Evolutionary conservation across 2,329 filamentous ascomycete genomes (phyloP), one percentile per base, ranked within the genome.

Genomic region (Microsporum ferrugineum): DNA sequence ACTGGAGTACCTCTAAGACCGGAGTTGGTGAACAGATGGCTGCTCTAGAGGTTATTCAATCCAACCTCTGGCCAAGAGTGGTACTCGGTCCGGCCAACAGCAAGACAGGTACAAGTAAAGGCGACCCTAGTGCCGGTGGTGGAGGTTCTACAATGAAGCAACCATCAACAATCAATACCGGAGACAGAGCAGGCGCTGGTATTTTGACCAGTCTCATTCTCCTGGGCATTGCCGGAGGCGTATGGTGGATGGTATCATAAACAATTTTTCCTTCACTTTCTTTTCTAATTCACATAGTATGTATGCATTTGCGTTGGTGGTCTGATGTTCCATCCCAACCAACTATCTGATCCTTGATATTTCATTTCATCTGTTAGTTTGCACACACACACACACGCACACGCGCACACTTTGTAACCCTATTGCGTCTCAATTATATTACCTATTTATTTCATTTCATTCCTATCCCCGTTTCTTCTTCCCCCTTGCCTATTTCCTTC

Each of bases 1-100:
- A 72, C 6, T 87, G 80, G 72, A 84, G 88, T 69, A 82, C 82
- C 29, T 77, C 76, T 1, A 38, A 47, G 31, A 79, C 77, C 5
- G 86, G 85, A 5, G 80, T 88, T 1, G 86, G 86, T 3, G 84
- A 88, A 70, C 85, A 88, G 72, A 88, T 89, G 86, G 79, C 82
- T 1, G 84, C 82, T 1, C 75, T 88, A 70, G 84, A 88, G 67
- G 78, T 87, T 7, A 80, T 87, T 5, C 78, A 88, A 53, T 80
- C 80, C 41, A 85, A 83, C 41, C 60, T 73, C 33, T 67, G 76
- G 34, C 75, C 76, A 36, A 71, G 70, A 7, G 71, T 71, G 8
- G 68, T 71, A 2, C n/a, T n/a, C 39, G 75, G 75, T 8, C 75
- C 74, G 2, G 72, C 74, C 27, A 74, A 74, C 5, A 71, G 76